phyloP scores from a whole-genome alignment of 495 filamentous ascomycete species.

The Parmelia sp. region DNA sequence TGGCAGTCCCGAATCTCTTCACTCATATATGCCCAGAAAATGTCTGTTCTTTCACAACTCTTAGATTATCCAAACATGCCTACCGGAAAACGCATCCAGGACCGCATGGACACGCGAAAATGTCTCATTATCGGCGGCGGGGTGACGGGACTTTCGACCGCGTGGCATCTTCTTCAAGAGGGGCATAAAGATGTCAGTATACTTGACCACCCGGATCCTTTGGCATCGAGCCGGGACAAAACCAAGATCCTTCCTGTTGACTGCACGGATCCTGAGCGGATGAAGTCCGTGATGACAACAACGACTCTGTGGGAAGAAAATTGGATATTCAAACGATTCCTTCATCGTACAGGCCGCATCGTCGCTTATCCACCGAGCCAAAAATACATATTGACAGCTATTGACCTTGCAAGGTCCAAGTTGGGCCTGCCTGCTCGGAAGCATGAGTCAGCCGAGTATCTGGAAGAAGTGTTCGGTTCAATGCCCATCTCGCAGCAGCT shows the following conservation, averaged over 20 bases:
- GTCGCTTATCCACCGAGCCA: neutral
- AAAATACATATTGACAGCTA: neutral
- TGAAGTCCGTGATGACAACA: neutral
- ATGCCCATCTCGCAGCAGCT: neutral
- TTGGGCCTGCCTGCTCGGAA: neutral
- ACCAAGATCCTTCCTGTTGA: neutral
- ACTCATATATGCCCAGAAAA: no score
- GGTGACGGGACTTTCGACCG: neutral
- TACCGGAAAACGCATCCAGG: conserved; percentile 1
- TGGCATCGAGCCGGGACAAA: neutral
- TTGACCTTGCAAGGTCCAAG: neutral
- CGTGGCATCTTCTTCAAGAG: neutral
- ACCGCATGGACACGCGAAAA: neutral
- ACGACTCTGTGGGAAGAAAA: neutral
- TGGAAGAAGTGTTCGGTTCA: neutral
- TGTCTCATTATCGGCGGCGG: neutral
- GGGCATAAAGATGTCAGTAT: neutral
- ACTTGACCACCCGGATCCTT: neutral
- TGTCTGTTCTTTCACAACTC: no score
- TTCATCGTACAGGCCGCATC: neutral
- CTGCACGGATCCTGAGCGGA: neutral
- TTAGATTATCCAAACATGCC: neutral
- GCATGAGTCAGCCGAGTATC: neutral
- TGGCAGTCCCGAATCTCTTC: no score
- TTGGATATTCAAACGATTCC: rapidly evolving